These are phyloP conservation scores for Xylariaceae sp. DNA, from an alignment of 2,329 filamentous ascomycete genomes.

Conservation along the genomic window DNA sequence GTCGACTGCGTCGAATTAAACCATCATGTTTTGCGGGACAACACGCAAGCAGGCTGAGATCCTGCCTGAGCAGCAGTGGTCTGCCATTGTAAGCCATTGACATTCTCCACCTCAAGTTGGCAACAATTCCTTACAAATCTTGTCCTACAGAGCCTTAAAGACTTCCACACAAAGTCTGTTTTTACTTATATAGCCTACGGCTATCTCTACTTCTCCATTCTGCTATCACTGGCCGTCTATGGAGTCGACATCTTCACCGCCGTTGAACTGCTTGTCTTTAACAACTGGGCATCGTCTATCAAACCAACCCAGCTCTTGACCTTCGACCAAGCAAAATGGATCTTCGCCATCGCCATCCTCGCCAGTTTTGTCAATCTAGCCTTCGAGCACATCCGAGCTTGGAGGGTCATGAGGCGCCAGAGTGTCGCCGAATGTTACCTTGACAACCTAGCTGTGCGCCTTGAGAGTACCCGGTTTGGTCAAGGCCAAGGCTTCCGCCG, in stretches of 20 bases:
- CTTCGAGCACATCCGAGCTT: conserved; percentile 76
- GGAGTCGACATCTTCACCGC: conserved; percentile 89
- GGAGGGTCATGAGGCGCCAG: conserved; percentile 75
- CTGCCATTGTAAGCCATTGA: conserved; percentile 68
- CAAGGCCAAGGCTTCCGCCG: conserved; percentile 76
- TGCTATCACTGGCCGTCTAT: conserved; percentile 81
- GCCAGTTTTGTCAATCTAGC: conserved; percentile 78
- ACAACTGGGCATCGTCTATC: conserved; percentile 83
- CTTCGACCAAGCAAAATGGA: conserved; percentile 82
- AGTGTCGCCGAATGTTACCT: conserved; percentile 90
- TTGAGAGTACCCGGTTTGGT: conserved; percentile 77
- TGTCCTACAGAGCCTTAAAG: conserved; percentile 46
- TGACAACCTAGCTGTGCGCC: conserved; percentile 77
- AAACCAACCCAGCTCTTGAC: conserved; percentile 65
- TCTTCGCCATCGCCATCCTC: conserved; percentile 90
- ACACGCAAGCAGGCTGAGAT: conserved; percentile 60
- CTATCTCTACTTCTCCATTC: conserved; percentile 76
- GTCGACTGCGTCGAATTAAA: conserved; percentile 18
- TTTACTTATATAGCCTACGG: conserved; percentile 74
- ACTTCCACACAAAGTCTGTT: conserved; percentile 82
- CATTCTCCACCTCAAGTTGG: conserved; percentile 1
- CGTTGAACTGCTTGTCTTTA: conserved; percentile 82
- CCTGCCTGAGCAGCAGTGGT: conserved; percentile 86
- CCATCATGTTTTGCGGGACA: conserved; percentile 50
- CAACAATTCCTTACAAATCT: background rate